phyloP scores from a whole-genome alignment of 805 yeast species.

The Zygoascus flipseniorum region DNA sequence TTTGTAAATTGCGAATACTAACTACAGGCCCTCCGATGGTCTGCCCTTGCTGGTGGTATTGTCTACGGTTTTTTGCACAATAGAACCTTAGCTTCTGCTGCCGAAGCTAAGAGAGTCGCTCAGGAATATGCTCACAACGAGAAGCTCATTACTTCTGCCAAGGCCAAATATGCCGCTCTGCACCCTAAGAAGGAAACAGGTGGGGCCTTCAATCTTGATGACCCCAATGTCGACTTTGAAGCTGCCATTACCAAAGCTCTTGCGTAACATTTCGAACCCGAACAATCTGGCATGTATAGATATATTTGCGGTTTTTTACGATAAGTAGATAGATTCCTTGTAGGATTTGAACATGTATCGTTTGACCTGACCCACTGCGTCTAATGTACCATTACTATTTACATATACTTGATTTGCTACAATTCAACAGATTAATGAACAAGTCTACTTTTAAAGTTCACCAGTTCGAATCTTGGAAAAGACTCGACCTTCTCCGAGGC shows the following conservation, averaged over 20 bases:
- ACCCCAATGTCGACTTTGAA: conserved; percentile 82
- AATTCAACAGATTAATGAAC: too few relatives aligned
- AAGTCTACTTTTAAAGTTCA: background rate
- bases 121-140: conserved; percentile 55
- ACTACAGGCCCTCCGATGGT: conserved; percentile 76
- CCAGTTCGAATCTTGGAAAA: conserved; percentile 25
- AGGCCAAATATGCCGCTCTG: conserved; percentile 73
- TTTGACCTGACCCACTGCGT: too few relatives aligned
- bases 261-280: background rate
- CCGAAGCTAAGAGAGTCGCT: conserved; percentile 48
- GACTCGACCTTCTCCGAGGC: conserved; percentile 66
- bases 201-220: conserved; percentile 61
- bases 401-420: too few relatives aligned
- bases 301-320: background rate
- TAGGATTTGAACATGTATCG: too few relatives aligned
- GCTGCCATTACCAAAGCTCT: conserved; percentile 25
- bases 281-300: background rate
- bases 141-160: conserved; percentile 79
- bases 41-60: conserved; percentile 82
- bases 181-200: conserved; percentile 30
- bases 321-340: background rate
- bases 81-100: conserved; percentile 52
- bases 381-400: too few relatives aligned
- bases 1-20: background rate
- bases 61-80: conserved; percentile 86